phyloP scores from a whole-genome alignment of 192 early-diverging fungal genomes.

The Coemansia sp. region DNA sequence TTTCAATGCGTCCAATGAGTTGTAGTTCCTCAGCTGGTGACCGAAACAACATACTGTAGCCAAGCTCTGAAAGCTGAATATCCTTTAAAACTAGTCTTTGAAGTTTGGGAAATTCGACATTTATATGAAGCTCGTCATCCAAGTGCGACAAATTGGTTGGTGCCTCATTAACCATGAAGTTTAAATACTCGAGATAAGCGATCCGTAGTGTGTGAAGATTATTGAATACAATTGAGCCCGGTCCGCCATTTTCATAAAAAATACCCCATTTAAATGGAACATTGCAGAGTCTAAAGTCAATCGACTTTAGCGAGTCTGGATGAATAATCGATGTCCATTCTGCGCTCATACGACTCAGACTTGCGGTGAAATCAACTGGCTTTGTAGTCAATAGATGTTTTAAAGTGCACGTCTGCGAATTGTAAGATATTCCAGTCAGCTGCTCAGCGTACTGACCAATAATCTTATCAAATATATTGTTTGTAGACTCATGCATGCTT shows the following conservation, averaged over 20 bases:
- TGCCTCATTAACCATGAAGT: not conserved
- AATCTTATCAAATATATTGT: not conserved
- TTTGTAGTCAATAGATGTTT: not conserved
- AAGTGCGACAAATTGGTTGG: not conserved
- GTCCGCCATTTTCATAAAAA: not conserved
- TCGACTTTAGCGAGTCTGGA: not conserved
- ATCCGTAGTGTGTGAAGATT: not conserved
- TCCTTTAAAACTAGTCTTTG: not conserved
- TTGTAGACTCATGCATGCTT: not conserved
- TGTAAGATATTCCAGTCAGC: not conserved
- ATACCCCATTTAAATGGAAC: not conserved
- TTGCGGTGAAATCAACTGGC: not conserved
- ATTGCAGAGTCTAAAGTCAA: not conserved
- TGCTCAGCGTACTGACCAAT: not conserved
- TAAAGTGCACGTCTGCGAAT: not conserved
- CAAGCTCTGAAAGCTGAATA: not conserved
- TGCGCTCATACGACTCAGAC: not conserved
- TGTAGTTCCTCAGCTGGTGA: not conserved
- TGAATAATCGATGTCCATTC: not conserved
- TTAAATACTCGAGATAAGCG: not conserved
- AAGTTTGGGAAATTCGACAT: not conserved
- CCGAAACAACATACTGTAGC: not conserved
- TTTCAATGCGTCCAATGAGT: not conserved
- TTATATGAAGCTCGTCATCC: not conserved
- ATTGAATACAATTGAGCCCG: not conserved